Base-by-base conservation (phyloP, 768 basidiomycete genomes). In the Hirschioporus abietinus region DNA sequence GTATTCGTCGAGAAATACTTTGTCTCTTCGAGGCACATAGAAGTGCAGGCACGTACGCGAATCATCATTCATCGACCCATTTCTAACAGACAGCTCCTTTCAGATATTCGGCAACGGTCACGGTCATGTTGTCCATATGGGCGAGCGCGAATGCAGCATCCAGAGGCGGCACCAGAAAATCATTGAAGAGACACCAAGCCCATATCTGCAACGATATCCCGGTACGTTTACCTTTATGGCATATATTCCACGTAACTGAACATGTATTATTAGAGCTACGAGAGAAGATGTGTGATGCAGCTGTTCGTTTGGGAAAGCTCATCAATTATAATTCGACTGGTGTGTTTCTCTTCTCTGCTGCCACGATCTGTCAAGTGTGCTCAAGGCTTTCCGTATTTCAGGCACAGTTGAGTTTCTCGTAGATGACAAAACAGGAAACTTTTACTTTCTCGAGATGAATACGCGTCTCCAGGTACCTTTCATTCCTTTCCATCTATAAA, bases 361-460 rank as follows among this genome's bases (percentile, higher is more conserved):
- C n/a, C n/a, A n/a, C n/a, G n/a, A n/a, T n/a, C n/a, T n/a, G n/a
- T n/a, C n/a, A n/a, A n/a, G n/a, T n/a, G n/a, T n/a, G n/a, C n/a
- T n/a, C n/a, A n/a, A n/a, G 67, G 23, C 64, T 60, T 10, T 23
- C 25, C 63, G 26, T 17, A 23, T 24, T n/a, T 7, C 69, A 83
- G 89, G 88, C 2, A 90, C 88, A 0, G 83, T 90, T 18, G 90
- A 91, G 71, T 90, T 87, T 71, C 77, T 90, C 6, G 84, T 88
- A 6, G 83, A 87, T 68, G 80, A 86, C 58, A 65, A 75, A 0
- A 83, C 83, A 0, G 82, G 79, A 0, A 70, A 78, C 0, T 89
- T 88, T 75, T 89, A 80, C 76, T 91, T 90, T 67, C 78, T 91
- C 15, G 89, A 91, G 73, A 86, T 90, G 84, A 90, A 91, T 68